Evolutionary conservation across 495 filamentous ascomycete species (phyloP), one percentile per base, ranked within the genome.

Genomic region (Articulospora tetracladia): DNA sequence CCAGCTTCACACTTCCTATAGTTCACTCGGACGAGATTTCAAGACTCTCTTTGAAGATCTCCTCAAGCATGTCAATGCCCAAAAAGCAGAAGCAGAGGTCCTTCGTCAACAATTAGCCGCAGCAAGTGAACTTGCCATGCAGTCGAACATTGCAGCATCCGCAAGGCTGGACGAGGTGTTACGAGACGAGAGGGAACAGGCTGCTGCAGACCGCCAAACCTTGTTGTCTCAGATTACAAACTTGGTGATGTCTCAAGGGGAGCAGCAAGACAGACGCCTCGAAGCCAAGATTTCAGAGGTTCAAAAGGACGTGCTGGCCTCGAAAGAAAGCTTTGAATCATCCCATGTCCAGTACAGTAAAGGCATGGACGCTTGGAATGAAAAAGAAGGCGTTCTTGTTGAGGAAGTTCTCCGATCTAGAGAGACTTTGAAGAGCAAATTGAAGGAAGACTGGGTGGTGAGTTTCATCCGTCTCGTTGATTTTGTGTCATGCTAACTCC

Each of bases 11-110:
- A 66, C 77, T 10, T 98, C 95, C 0, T 98, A 96, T 73, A 88
- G 85, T 64, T 83, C 82, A n/a, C 80, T 98, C 2, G 92, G 92
- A n/a, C 86, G 84, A 52, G 91, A 97, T 61, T 90, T 97, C 75
- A 93, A 93, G 66, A 73, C 71, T 19, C 83, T 93, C 41, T 97
- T 98, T 55, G 91, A 95, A 53, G 85, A 87, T 12, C 77, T 97
- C 57, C 74, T 89, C 32, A 81, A 78, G 49, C 86, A 90, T 50
- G 75, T 96, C 23, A 79, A 84, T 32, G 75, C 83, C n/a, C 94
- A 98, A 69, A 89, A 87, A 69, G 74, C 77, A 1, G 92, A 97
- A 64, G 88, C 88, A 15, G 80, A 92, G 64, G 73, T 76, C 32
- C 77, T 98, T 10, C 78, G 90, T 30, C 73, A 78, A 22, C 83